Evolutionary conservation across 495 filamentous ascomycete genomes (phyloP).

Genomic region (Hypoxylon lenormandii): DNA sequence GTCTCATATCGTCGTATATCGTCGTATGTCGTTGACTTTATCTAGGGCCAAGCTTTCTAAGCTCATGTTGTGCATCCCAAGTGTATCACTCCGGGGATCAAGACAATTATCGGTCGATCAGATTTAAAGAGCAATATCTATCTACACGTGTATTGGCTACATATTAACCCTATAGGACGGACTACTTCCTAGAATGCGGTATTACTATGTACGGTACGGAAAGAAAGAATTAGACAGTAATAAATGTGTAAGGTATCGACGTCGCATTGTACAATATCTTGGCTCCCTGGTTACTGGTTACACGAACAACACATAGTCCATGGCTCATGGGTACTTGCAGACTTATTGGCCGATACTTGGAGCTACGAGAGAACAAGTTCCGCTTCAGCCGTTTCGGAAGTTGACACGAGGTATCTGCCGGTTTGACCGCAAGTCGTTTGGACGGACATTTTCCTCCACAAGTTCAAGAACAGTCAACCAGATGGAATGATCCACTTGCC

Average conservation of each 20-base stretch:
- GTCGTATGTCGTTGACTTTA: not conserved
- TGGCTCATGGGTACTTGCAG: conserved; percentile 25
- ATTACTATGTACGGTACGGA: not conserved
- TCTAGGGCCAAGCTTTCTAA: not conserved
- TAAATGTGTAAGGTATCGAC: too few species aligned
- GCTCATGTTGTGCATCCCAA: conserved; percentile 1
- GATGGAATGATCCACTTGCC: conserved; percentile 34
- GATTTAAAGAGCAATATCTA: too few species aligned
- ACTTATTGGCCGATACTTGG: conserved; percentile 14
- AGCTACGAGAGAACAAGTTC: conserved; percentile 27
- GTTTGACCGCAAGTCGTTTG: conserved; percentile 43
- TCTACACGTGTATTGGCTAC: too few species aligned
- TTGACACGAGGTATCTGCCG: conserved; percentile 31
- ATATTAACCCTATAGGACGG: too few species aligned
- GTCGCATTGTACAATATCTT: too few species aligned
- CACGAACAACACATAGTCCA: not conserved
- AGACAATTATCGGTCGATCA: not conserved
- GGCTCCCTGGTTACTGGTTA: too few species aligned
- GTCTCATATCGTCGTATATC: not conserved
- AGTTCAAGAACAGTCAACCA: too few species aligned
- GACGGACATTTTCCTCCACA: conserved; percentile 44
- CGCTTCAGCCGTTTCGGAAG: conserved; percentile 26
- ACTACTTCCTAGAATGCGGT: not conserved
- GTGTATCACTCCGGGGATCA: not conserved
- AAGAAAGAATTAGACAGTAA: not conserved